phyloP scores from a whole-genome alignment of 192 early-diverging fungal species.

The Martensiomyces pterosporus region DNA sequence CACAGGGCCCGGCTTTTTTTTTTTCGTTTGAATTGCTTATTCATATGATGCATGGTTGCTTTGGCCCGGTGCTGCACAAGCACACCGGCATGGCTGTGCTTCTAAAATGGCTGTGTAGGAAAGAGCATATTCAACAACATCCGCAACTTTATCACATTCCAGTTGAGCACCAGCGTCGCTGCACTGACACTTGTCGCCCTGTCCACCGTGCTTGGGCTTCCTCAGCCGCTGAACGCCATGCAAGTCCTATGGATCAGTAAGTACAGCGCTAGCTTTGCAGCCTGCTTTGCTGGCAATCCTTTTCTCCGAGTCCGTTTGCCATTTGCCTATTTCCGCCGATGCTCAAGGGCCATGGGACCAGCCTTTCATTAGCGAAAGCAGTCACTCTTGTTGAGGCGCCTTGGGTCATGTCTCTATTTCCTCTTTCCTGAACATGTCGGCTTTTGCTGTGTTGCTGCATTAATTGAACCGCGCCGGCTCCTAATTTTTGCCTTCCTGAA shows the following conservation, averaged over 20 bases:
- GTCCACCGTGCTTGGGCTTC: slow-evolving; percentile 77
- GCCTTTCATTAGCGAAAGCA: too few relatives aligned
- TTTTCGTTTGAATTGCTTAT: too few relatives aligned
- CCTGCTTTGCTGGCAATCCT: too few relatives aligned
- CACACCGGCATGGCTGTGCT: neutral
- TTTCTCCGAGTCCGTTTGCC: too few relatives aligned
- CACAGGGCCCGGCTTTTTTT: too few relatives aligned
- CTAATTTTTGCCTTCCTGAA: neutral
- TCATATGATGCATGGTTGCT: neutral
- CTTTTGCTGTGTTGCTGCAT: neutral
- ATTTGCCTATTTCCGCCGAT: too few relatives aligned
- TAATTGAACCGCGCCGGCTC: neutral
- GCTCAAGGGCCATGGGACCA: too few relatives aligned
- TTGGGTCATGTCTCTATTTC: too few relatives aligned
- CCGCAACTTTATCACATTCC: slow-evolving; percentile 95
- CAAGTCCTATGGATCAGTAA: slow-evolving; percentile 98
- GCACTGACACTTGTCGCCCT: slow-evolving; percentile 86
- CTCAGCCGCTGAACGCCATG: slow-evolving; percentile 96
- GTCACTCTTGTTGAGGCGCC: too few relatives aligned
- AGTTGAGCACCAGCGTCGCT: slow-evolving; percentile 89
- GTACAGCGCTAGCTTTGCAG: too few relatives aligned
- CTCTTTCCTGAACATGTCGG: too few relatives aligned
- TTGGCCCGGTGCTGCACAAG: neutral
- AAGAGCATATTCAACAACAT: slow-evolving; percentile 98
- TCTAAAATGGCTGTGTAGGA: slow-evolving; percentile 38